These are phyloP conservation scores for Dipsacomyces acuminosporus DNA, from an alignment of 371 early-diverging fungal species.

Conservation along the genomic window DNA sequence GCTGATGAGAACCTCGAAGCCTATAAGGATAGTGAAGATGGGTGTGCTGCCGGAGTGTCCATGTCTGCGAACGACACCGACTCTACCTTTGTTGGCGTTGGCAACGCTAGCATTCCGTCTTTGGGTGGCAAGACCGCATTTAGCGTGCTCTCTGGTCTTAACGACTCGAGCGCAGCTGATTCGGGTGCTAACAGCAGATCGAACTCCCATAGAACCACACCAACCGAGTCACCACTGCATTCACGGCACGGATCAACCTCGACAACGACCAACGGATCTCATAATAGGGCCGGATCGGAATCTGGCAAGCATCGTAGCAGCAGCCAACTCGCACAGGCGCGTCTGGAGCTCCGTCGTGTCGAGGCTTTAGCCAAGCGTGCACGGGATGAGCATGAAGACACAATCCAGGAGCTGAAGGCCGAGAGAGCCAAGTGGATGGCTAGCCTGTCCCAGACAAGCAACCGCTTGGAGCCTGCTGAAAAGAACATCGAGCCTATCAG, in stretches of 20 bases:
- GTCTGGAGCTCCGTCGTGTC: background rate
- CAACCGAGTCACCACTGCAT: background rate
- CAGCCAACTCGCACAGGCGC: background rate
- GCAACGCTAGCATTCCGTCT: too few relatives aligned
- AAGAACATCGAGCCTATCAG: constrained; percentile 11
- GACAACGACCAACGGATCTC: background rate
- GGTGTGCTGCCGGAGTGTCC: too few relatives aligned
- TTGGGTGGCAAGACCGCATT: background rate
- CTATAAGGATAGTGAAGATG: too few relatives aligned
- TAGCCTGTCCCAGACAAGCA: constrained; percentile 3
- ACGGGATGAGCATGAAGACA: constrained; percentile 13
- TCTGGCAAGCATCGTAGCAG: background rate
- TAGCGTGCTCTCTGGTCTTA: constrained; percentile 1
- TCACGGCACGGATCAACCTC: background rate
- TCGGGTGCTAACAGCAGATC: too few relatives aligned
- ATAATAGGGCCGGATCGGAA: background rate
- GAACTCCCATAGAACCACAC: background rate
- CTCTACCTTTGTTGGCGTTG: background rate
- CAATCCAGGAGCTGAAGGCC: constrained; percentile 15
- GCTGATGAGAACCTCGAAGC: background rate
- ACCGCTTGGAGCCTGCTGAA: constrained; percentile 7
- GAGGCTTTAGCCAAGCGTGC: constrained; percentile 5
- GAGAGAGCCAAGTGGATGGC: constrained; percentile 17
- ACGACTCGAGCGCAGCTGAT: background rate
- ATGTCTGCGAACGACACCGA: background rate